phyloP scores from a whole-genome alignment of 768 basidiomycete genomes.

The Suillus ampliporus region DNA sequence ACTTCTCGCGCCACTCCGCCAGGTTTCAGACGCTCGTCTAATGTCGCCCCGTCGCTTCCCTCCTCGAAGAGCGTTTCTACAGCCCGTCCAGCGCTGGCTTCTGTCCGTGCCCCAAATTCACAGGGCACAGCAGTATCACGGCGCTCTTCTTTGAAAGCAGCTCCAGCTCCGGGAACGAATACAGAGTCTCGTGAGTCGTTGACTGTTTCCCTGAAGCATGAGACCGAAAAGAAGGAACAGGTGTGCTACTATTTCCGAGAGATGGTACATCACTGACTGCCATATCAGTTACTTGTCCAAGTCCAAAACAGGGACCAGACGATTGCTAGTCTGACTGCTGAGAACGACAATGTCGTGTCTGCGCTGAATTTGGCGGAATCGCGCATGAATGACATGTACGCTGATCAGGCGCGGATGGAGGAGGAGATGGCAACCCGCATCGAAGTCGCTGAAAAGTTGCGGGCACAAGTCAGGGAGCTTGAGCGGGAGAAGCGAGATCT shows the following conservation, averaged over 20 bases:
- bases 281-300: conserved; percentile 70
- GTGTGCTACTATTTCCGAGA: conserved; percentile 43
- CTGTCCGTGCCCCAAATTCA: conserved; percentile 55
- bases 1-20: conserved; percentile 50
- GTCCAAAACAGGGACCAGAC: conserved; percentile 81
- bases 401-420: conserved; percentile 83
- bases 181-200: conserved; percentile 62
- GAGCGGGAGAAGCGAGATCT: conserved; percentile 89
- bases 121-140: conserved; percentile 53
- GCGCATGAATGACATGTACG: conserved; percentile 79
- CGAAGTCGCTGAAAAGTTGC: conserved; percentile 82
- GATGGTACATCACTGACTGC: conserved; percentile 17
- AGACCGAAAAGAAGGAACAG: conserved; percentile 84
- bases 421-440: conserved; percentile 81
- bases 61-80: conserved; percentile 55
- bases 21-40: conserved; percentile 51
- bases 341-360: conserved; percentile 69
- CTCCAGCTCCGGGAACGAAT: conserved; percentile 43
- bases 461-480: conserved; percentile 79
- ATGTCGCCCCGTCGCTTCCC: conserved; percentile 47
- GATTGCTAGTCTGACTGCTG: conserved; percentile 60
- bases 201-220: conserved; percentile 68
- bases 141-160: conserved; percentile 54
- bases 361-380: conserved; percentile 71
- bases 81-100: conserved; percentile 64